Conservation (phyloP, 495 filamentous ascomycete genomes). For the Aspergillus mulundensis region DNA sequence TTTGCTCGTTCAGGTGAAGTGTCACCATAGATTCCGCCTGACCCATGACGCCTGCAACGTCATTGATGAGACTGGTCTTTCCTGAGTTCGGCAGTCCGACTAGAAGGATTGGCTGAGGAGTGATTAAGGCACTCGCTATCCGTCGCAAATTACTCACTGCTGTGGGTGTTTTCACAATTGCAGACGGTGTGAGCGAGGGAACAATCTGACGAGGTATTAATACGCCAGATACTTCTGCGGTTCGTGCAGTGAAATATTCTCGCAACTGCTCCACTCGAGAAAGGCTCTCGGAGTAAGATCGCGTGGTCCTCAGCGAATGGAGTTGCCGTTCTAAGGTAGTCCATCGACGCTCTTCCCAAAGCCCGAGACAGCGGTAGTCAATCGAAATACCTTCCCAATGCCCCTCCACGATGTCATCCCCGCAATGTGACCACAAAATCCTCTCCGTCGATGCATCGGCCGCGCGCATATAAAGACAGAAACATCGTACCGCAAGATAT, state of each 20-base stretch:
- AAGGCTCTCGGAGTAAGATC: constrained; percentile 22
- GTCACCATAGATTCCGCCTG: constrained; percentile 76
- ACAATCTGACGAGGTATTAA: constrained; percentile 63
- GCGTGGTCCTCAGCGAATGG: constrained; percentile 16
- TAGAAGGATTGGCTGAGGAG: constrained; percentile 66
- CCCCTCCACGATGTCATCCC: constrained; percentile 56
- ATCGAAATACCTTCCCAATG: constrained; percentile 71
- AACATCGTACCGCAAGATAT: constrained; percentile 76
- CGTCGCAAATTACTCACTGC: constrained; percentile 63
- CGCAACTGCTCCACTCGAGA: constrained; percentile 30
- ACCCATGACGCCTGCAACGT: constrained; percentile 72
- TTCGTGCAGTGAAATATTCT: constrained; percentile 46
- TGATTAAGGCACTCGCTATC: constrained; percentile 62
- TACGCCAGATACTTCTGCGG: constrained; percentile 55
- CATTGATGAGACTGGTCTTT: constrained; percentile 82
- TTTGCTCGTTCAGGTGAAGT: constrained; percentile 94
- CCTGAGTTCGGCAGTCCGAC: constrained; percentile 83
- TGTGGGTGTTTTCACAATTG: constrained; percentile 68
- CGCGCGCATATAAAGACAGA: constrained; percentile 74
- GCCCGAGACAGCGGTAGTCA: constrained; percentile 78
- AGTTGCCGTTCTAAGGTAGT: constrained; percentile 27
- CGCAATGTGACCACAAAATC: constrained; percentile 62
- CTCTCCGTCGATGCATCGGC: constrained; percentile 72
- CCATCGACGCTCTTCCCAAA: constrained; percentile 69
- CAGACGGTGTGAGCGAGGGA: constrained; percentile 39